phyloP scores from a whole-genome alignment of 495 filamentous ascomycete species.

The Penicillium verhagenii region DNA sequence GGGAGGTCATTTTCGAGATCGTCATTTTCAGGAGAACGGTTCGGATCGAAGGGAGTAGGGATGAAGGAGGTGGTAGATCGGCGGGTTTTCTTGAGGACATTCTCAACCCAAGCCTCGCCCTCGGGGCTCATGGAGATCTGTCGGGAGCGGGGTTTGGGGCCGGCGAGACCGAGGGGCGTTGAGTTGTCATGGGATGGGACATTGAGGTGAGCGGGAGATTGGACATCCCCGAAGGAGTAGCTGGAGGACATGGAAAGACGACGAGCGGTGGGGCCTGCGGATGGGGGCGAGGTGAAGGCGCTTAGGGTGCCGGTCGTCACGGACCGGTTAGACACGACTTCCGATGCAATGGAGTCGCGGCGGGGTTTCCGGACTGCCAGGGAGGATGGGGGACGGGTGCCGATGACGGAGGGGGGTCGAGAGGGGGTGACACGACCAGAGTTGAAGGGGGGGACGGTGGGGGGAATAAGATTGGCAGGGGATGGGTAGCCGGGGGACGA shows the following conservation, averaged over 20 bases:
- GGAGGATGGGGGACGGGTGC: constrained; percentile 40
- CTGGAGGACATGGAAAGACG: constrained; percentile 42
- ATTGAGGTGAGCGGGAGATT: constrained; percentile 23
- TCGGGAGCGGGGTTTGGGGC: constrained; percentile 45
- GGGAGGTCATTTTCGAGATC: constrained; percentile 4
- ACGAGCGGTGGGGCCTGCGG: constrained; percentile 21
- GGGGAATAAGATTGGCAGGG: constrained; percentile 23
- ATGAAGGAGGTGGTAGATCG: constrained; percentile 37
- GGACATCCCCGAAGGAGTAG: constrained; percentile 29
- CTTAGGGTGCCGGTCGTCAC: constrained; percentile 29
- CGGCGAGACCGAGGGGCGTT: constrained; percentile 47
- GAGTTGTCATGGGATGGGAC: constrained; percentile 18
- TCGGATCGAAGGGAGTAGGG: constrained; percentile 18
- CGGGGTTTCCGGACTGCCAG: constrained; percentile 41
- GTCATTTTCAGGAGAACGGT: not conserved
- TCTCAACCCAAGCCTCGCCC: constrained; percentile 53
- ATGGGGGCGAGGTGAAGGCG: constrained; percentile 33
- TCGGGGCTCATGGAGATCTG: constrained; percentile 48
- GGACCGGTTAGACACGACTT: constrained; percentile 29
- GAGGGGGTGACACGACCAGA: constrained; percentile 36
- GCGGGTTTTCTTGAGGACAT: constrained; percentile 45
- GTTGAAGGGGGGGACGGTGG: constrained; percentile 13
- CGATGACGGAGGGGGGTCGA: constrained; percentile 35
- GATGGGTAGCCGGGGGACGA: constrained; percentile 36
- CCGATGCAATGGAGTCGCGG: constrained; percentile 40